Percentiles rank a stretch among this genome's conserved stretches.
These are phyloP conservation scores for Chlorella sp. DNA, from an alignment of 139 green algal genomes.

Conservation along the genomic window DNA sequence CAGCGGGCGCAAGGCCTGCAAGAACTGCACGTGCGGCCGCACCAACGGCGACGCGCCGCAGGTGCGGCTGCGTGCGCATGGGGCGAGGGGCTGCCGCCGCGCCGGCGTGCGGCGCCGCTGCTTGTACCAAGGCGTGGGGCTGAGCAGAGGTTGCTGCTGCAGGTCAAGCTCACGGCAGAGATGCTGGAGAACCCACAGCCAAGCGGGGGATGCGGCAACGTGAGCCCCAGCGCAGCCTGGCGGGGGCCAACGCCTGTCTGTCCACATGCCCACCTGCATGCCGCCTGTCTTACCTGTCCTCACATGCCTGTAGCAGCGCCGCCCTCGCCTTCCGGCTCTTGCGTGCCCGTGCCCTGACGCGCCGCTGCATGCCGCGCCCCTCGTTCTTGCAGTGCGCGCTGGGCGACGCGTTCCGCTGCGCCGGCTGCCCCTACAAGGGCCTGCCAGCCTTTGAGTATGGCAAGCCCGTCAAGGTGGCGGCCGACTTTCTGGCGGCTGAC, in stretches of 20 bases:
- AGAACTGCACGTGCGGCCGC: conserved; percentile 95
- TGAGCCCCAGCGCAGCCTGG: neutral
- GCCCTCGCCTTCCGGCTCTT: too few relatives aligned
- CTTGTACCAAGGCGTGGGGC: too few relatives aligned
- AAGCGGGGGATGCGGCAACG: neutral
- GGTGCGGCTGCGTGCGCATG: too few relatives aligned
- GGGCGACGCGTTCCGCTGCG: conserved; percentile 96
- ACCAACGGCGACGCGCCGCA: conserved; percentile 82
- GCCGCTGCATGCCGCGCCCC: too few relatives aligned
- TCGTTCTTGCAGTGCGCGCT: conserved; percentile 79
- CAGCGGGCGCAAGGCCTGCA: conserved; percentile 88
- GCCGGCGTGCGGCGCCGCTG: neutral
- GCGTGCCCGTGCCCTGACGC: too few relatives aligned
- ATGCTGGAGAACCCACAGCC: neutral
- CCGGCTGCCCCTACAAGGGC: conserved; percentile 91
- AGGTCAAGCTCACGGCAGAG: neutral
- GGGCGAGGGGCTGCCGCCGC: too few relatives aligned
- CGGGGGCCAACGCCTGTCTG: neutral
- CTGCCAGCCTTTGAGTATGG: conserved; percentile 91
- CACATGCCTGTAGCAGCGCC: neutral
- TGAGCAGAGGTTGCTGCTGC: neutral
- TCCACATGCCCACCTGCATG: neutral
- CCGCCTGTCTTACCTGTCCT: neutral
- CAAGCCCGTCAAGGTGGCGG: conserved; percentile 82
- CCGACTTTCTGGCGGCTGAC: conserved; percentile 77